These are phyloP conservation scores for Colletotrichum sp. DNA, from an alignment of 2,329 filamentous ascomycete species.

Conservation along the genomic window DNA sequence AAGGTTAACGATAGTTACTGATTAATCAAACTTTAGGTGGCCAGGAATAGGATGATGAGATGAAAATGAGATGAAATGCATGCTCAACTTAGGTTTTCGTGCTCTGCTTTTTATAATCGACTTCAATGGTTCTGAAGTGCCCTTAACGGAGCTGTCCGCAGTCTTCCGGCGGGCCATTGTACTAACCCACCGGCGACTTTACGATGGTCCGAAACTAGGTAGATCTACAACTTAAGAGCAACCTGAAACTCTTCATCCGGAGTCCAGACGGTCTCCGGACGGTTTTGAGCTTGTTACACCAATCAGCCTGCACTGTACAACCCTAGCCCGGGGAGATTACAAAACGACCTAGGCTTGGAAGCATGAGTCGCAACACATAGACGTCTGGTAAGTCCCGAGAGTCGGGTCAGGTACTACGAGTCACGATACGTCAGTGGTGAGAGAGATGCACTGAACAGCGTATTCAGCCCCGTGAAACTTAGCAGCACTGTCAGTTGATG, in stretches of 20 bases:
- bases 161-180: not conserved
- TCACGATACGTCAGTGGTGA: not conserved
- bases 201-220: not conserved
- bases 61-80: not conserved
- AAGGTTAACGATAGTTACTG: not conserved
- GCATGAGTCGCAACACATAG: not conserved
- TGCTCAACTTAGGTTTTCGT: too few species aligned
- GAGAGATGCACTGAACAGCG: not conserved
- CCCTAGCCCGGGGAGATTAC: not conserved
- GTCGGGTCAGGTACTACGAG: not conserved
- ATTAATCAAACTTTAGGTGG: not conserved
- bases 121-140: fast-evolving
- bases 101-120: not conserved
- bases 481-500: fast-evolving
- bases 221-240: not conserved
- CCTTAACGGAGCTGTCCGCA: not conserved
- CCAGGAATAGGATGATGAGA: fast-evolving
- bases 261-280: not conserved
- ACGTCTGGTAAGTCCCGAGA: not conserved
- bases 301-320: not conserved
- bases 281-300: fast-evolving
- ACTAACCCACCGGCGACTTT: not conserved
- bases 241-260: not conserved
- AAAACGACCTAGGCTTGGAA: not conserved
- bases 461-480: not conserved